Percentiles rank a stretch among this genome's conserved stretches.
Conservation (phyloP, 2,329 filamentous ascomycete species). For the Aspergillus luchuensis region DNA sequence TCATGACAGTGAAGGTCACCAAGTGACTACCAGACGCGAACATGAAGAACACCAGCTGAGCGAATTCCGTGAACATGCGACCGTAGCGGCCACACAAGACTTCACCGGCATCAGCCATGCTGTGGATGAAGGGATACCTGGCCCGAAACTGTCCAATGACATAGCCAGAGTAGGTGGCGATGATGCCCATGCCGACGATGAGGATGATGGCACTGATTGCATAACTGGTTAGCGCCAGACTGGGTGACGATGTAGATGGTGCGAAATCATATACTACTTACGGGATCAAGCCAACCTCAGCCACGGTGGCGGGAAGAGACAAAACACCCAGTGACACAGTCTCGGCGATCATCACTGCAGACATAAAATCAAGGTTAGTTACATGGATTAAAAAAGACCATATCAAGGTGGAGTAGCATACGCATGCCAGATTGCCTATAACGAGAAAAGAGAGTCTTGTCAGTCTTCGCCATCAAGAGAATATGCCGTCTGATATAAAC, state of each 20-base stretch:
- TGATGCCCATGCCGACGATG: slow-evolving; percentile 55
- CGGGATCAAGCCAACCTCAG: slow-evolving; percentile 55
- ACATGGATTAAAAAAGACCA: neutral
- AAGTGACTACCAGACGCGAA: slow-evolving; percentile 72
- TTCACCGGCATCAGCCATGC: slow-evolving; percentile 67
- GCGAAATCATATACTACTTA: slow-evolving; percentile 22
- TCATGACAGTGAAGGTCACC: slow-evolving; percentile 68
- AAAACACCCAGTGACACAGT: slow-evolving; percentile 59
- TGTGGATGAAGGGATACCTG: slow-evolving; percentile 60
- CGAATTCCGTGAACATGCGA: slow-evolving; percentile 63
- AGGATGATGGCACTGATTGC: slow-evolving; percentile 51
- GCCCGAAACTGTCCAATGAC: slow-evolving; percentile 61
- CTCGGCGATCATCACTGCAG: slow-evolving; percentile 56
- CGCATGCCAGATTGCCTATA: slow-evolving; percentile 42
- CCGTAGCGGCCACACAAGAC: slow-evolving; percentile 63
- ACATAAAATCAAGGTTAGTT: neutral
- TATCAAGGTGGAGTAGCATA: slow-evolving; percentile 20
- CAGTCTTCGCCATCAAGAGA: slow-evolving; percentile 21
- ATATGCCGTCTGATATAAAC: no score
- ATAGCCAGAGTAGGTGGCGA: slow-evolving; percentile 62
- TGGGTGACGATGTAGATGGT: neutral
- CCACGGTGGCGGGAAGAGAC: slow-evolving; percentile 55
- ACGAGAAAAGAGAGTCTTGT: slow-evolving; percentile 29
- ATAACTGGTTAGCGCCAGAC: slow-evolving; percentile 1
- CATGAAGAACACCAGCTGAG: slow-evolving; percentile 64